Evolutionary conservation across 2,329 filamentous ascomycete genomes (phyloP).

Genomic region (Hysterium pulicare): DNA sequence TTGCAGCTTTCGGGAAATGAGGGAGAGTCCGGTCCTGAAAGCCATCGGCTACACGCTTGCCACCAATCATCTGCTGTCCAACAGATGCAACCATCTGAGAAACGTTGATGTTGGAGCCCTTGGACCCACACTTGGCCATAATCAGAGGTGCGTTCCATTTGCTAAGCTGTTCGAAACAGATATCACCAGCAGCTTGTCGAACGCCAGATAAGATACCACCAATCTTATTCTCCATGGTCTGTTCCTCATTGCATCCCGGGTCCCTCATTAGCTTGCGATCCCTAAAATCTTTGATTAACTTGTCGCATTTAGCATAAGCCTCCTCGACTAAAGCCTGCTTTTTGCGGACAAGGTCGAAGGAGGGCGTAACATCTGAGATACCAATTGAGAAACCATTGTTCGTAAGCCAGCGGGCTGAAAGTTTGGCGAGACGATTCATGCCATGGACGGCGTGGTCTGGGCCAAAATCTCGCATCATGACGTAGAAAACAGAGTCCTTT

Average conservation of each 20-base stretch:
- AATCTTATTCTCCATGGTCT: constrained; percentile 85
- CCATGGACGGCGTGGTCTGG: constrained; percentile 81
- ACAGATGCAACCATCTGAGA: constrained; percentile 98
- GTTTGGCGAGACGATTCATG: constrained; percentile 90
- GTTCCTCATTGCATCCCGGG: constrained; percentile 84
- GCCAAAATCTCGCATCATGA: constrained; percentile 92
- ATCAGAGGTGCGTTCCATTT: constrained; percentile 88
- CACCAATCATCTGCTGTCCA: constrained; percentile 95
- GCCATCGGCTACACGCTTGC: constrained; percentile 86
- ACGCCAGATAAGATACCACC: constrained; percentile 91
- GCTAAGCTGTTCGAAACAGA: constrained; percentile 87
- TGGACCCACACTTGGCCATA: constrained; percentile 97
- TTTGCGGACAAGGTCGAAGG: constrained; percentile 62
- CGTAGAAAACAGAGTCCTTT: constrained; percentile 96
- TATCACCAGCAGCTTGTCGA: constrained; percentile 82
- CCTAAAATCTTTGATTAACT: constrained; percentile 79
- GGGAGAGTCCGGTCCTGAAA: constrained; percentile 94
- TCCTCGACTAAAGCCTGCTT: constrained; percentile 73
- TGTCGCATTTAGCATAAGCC: constrained; percentile 78
- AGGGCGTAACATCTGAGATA: constrained; percentile 89
- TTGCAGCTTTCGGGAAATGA: constrained; percentile 90
- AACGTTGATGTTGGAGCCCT: constrained; percentile 96
- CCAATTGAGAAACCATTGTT: constrained; percentile 96
- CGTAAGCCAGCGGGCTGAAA: constrained; percentile 83
- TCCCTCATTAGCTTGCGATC: constrained; percentile 78